Evolutionary conservation across 768 basidiomycete genomes (phyloP).

Genomic region (Obba rivulosa): DNA sequence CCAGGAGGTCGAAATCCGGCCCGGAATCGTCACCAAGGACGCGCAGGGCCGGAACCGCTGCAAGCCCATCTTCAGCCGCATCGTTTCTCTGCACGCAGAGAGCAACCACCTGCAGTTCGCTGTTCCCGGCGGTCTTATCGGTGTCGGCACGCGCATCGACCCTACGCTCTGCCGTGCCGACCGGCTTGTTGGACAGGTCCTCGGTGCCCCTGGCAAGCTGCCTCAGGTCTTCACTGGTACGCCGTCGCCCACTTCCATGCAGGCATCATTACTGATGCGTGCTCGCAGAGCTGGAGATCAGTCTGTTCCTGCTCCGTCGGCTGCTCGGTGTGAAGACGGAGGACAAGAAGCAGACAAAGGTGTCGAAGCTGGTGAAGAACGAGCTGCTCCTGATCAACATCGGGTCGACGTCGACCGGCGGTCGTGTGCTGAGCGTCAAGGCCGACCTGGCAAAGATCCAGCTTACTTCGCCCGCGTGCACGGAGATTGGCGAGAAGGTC

Average conservation of each 20-base stretch:
- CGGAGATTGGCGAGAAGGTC: slow-evolving; percentile 96
- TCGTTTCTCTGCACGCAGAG: slow-evolving; percentile 92
- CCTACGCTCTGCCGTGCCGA: slow-evolving; percentile 96
- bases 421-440: slow-evolving; percentile 90
- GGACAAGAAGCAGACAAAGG: slow-evolving; percentile 98
- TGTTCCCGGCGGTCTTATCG: slow-evolving; percentile 95
- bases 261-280: not conserved
- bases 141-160: slow-evolving; percentile 96
- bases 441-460: slow-evolving; percentile 94
- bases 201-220: slow-evolving; percentile 91
- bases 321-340: slow-evolving; percentile 97
- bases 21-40: slow-evolving; percentile 96
- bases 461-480: slow-evolving; percentile 91
- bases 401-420: slow-evolving; percentile 95
- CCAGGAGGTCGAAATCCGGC: slow-evolving; percentile 93
- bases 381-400: slow-evolving; percentile 96
- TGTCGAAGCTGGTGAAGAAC: slow-evolving; percentile 84
- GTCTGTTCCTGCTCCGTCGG: slow-evolving; percentile 90
- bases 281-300: slow-evolving; percentile 77
- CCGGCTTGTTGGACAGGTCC: slow-evolving; percentile 92
- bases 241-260: not conserved
- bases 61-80: slow-evolving; percentile 87
- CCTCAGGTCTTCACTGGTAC: slow-evolving; percentile 88
- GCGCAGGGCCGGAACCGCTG: slow-evolving; percentile 84
- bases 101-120: slow-evolving; percentile 92